Evolutionary conservation across 306 rosid genomes (phyloP).

Genomic region (Quercus parvula): DNA sequence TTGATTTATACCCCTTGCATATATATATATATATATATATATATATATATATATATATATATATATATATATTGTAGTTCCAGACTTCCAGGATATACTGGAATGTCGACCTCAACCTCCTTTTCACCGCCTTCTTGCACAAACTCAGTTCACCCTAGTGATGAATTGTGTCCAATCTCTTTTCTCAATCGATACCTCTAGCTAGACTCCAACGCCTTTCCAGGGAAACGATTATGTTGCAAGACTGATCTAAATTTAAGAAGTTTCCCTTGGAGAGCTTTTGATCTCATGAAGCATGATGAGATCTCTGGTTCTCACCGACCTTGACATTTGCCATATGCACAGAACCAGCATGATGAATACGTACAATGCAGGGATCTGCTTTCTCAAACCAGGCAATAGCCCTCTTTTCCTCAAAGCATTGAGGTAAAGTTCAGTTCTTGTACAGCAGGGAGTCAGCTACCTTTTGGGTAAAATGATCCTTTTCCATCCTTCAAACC

Average conservation of each 20-base stretch:
- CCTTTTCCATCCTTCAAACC: conserved; percentile 98
- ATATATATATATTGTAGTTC: conserved; percentile 88
- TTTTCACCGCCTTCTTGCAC: conserved; percentile 44
- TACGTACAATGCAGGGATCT: conserved; percentile 52
- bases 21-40: too few relatives aligned
- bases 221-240: conserved; percentile 67
- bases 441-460: conserved; percentile 85
- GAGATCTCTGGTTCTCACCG: conserved; percentile 58
- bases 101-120: conserved; percentile 41
- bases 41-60: too few relatives aligned
- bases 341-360: conserved; percentile 72
- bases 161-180: conserved; percentile 60
- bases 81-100: conserved; percentile 35
- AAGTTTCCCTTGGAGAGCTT: conserved; percentile 61
- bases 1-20: conserved; percentile 92
- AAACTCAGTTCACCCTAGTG: conserved; percentile 43
- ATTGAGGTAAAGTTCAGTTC: conserved; percentile 61
- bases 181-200: conserved; percentile 79
- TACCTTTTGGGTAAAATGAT: conserved; percentile 80
- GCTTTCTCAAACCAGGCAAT: conserved; percentile 81
- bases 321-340: conserved; percentile 59
- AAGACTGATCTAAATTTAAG: conserved; percentile 75
- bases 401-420: conserved; percentile 94
- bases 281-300: conserved; percentile 39
- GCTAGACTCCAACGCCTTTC: conserved; percentile 98